Conservation (phyloP, 2,329 filamentous ascomycete species). For the Diaporthe citri region DNA sequence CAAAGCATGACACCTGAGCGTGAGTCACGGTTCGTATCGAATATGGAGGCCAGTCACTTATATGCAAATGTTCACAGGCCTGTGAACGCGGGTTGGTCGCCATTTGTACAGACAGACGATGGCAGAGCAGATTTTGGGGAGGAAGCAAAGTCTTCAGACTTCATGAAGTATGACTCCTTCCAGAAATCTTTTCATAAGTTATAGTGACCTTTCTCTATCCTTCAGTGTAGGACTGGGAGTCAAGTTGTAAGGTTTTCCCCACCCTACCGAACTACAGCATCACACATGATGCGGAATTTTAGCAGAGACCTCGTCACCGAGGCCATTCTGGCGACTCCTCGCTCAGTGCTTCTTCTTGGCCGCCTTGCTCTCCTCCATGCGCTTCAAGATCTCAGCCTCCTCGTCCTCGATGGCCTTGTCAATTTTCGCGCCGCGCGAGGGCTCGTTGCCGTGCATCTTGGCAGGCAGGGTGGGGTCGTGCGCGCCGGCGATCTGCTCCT, state of each 20-base stretch:
- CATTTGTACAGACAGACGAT: too few relatives aligned
- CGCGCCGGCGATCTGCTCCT: constrained; percentile 47
- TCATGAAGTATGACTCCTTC: neutral
- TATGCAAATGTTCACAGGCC: too few relatives aligned
- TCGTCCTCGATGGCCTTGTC: constrained; percentile 77
- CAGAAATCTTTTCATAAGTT: neutral
- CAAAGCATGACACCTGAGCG: neutral
- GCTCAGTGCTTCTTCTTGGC: constrained; percentile 41
- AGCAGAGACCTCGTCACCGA: neutral
- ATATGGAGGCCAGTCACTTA: too few relatives aligned
- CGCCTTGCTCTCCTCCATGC: constrained; percentile 52
- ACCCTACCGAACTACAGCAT: neutral
- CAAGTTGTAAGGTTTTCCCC: neutral
- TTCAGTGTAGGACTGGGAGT: neutral
- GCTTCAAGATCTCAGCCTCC: constrained; percentile 73
- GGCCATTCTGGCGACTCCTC: too few relatives aligned
- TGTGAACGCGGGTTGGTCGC: neutral
- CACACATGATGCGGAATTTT: neutral
- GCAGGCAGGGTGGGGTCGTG: constrained; percentile 53
- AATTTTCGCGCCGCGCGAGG: constrained; percentile 79
- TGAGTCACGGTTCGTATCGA: neutral
- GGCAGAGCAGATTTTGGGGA: neutral
- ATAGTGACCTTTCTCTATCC: neutral
- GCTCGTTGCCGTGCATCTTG: constrained; percentile 78
- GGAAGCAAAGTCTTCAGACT: accelerated